Conservation (phyloP, 257 asterid species). For the Mentha longifolia region DNA sequence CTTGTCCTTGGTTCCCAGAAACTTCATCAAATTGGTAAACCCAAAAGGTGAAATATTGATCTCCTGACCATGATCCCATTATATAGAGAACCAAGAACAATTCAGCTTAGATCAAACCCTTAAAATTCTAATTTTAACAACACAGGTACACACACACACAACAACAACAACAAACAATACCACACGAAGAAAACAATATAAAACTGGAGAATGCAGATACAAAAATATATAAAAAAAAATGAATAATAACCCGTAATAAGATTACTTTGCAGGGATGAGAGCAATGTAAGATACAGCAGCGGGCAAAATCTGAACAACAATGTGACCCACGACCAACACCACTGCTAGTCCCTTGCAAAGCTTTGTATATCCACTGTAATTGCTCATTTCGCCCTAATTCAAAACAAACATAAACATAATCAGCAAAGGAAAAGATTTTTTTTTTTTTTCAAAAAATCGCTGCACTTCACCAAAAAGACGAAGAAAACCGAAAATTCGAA, state of each 20-base stretch:
- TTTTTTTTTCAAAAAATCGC: neutral
- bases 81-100: constrained; percentile 8
- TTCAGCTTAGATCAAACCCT: constrained; percentile 14
- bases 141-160: neutral
- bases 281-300: constrained; percentile 82
- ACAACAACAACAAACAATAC: constrained; percentile 7
- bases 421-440: neutral
- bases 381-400: constrained; percentile 49
- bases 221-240: neutral
- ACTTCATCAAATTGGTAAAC: neutral
- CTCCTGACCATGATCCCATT: constrained; percentile 2
- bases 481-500: neutral
- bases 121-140: constrained; percentile 9
- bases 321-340: constrained; percentile 80
- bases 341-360: constrained; percentile 92
- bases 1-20: neutral
- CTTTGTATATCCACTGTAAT: constrained; percentile 71
- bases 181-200: neutral
- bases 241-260: neutral
- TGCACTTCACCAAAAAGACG: neutral
- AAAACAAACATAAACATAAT: constrained; percentile 15
- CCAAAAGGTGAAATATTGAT: neutral
- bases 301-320: constrained; percentile 81
- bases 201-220: constrained; percentile 17
- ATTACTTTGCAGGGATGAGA: constrained; percentile 95